Evolutionary conservation across 2,329 filamentous ascomycete genomes (phyloP), one percentile per base, ranked within the genome.

Genomic region (Stagonosporopsis vannaccii): DNA sequence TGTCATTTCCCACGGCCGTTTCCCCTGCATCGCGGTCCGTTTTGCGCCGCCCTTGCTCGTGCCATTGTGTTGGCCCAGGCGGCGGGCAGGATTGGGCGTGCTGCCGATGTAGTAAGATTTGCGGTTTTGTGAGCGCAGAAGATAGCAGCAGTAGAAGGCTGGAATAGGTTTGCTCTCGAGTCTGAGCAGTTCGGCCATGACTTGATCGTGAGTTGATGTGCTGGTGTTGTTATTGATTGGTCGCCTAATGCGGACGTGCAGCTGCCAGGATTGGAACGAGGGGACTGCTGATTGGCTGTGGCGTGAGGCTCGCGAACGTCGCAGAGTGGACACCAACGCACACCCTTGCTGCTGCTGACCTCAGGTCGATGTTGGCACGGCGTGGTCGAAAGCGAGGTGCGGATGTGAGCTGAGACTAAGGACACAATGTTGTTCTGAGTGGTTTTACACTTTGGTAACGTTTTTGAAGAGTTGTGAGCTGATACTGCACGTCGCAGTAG

Each of bases 31-130:
- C 11, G 89, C 85, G 0, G 95, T 99, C 42, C 88, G 84, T 26
- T 82, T 85, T 26, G 95, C 95, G 32, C 95, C 95, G 47, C 95
- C 95, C 70, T 87, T 90, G 28, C 83, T 83, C 45, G 87, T 80
- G 48, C 95, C 95, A 83, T 99, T 99, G 78, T 99, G 95, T 75
- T 98, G 95, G 59, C 87, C 87, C 22, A 98, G 82, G 13, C 95
- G 90, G 56, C 94, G 85, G 1, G 87, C 87, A 37, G 95, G 94
- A 70, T 97, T 87, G 0, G 93, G 93, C 1, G 95, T 98, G 39
- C 91, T 96, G 49, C 95, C 95, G 51, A 98, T 89, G 76, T 99
- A 99, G 25, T 94, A 82, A 41, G 84, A 86, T 25, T 84, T 82
- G 41, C 86, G 84, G 9, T 92, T 83, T 0, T 88, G 92, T 0